Percentiles rank a stretch among this genome's conserved stretches.
phyloP scores from a whole-genome alignment of 2,329 filamentous ascomycete species.

The Talaromyces islandicus region DNA sequence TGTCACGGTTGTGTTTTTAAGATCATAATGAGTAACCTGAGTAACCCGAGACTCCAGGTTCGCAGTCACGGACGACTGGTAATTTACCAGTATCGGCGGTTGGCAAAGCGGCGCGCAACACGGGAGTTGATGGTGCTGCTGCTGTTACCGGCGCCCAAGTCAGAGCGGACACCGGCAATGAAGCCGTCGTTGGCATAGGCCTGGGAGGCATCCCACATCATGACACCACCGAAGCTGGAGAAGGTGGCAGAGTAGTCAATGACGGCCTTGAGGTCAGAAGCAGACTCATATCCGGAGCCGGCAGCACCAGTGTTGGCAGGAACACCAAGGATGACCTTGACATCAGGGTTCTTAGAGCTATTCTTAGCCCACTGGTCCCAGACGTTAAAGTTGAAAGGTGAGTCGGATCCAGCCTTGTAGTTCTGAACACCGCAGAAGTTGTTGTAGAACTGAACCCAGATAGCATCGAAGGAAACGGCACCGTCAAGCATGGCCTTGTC shows the following conservation, averaged over 20 bases:
- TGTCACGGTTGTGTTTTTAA: not conserved
- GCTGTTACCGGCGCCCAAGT: constrained; percentile 4
- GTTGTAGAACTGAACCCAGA: constrained; percentile 65
- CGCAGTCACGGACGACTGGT: not conserved
- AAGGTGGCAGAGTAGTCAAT: constrained; percentile 52
- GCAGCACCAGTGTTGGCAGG: constrained; percentile 50
- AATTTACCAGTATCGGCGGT: constrained; percentile 9
- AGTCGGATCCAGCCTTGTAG: constrained; percentile 40
- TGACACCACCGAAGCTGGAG: constrained; percentile 59
- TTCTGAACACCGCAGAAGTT: constrained; percentile 58
- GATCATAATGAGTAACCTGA: not conserved
- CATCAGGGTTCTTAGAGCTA: constrained; percentile 51
- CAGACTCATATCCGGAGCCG: constrained; percentile 51
- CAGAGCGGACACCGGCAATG: constrained; percentile 37
- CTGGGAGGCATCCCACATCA: constrained; percentile 65
- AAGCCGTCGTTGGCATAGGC: constrained; percentile 55
- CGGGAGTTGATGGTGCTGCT: constrained; percentile 9
- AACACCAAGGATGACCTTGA: constrained; percentile 58
- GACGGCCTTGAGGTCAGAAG: constrained; percentile 42
- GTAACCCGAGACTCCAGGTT: constrained; percentile 4
- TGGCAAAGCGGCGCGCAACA: constrained; percentile 5
- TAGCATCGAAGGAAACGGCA: constrained; percentile 52
- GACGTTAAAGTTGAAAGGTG: constrained; percentile 55
- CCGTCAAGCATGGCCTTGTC: constrained; percentile 53
- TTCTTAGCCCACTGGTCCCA: constrained; percentile 63